Conservation (phyloP, 2,329 filamentous ascomycete genomes). For the Paecilomyces variotii region DNA sequence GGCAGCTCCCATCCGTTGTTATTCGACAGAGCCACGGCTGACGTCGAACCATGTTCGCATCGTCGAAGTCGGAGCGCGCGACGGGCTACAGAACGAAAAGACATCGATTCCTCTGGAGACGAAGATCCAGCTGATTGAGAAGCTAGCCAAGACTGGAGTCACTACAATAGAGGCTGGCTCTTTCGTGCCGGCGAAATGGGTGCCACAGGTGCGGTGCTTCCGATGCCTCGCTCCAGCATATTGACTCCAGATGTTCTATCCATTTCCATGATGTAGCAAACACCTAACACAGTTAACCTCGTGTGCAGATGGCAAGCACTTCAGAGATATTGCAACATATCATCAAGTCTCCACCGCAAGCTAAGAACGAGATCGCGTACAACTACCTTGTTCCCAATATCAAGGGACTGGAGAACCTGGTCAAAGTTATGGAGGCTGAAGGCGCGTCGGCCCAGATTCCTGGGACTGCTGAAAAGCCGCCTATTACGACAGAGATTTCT, state of each 20-base stretch:
- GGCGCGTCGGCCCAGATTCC: conserved; percentile 23
- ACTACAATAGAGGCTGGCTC: conserved; percentile 46
- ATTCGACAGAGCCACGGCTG: conserved; percentile 34
- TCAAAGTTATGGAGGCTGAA: conserved; percentile 44
- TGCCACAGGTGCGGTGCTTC: conserved; percentile 39
- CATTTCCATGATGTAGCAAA: neutral
- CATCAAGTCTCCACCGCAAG: conserved; percentile 42
- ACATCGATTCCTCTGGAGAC: conserved; percentile 39
- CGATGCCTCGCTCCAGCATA: neutral
- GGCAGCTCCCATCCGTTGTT: conserved; percentile 17
- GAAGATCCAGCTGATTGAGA: conserved; percentile 43
- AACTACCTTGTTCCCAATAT: conserved; percentile 60
- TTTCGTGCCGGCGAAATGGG: conserved; percentile 47
- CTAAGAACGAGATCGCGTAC: conserved; percentile 49
- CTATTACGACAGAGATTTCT: conserved; percentile 47
- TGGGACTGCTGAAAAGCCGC: conserved; percentile 18
- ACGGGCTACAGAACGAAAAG: conserved; percentile 48
- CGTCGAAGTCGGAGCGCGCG: conserved; percentile 47
- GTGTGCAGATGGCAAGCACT: conserved; percentile 54
- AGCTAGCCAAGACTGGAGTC: conserved; percentile 41
- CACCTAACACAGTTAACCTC: neutral
- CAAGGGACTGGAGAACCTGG: conserved; percentile 52
- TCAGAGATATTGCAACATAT: conserved; percentile 52
- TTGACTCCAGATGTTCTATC: neutral
- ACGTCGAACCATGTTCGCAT: conserved; percentile 44